Evolutionary conservation across 331 rosid genomes (phyloP), one percentile per base, ranked within the genome.

Genomic region (Spiraea crenata): DNA sequence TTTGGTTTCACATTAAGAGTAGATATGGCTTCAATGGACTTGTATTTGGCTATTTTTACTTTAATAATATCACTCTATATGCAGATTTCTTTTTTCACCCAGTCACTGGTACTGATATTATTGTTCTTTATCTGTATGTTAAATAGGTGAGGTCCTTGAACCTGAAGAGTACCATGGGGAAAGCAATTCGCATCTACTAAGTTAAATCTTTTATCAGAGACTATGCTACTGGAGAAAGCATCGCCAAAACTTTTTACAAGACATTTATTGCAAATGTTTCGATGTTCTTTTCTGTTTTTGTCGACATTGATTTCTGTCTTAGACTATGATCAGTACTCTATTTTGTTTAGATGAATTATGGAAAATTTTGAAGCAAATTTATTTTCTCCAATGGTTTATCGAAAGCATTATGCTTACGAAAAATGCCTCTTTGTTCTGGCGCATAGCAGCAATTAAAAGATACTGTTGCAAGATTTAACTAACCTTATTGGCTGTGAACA

Each of bases 141-240:
- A 14, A 47, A 69, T 78, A 90, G 93, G 96, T 90, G 31, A 76
- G 92, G 19, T 90, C 93, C 80, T 69, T 90, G 80, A 86, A 88
- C 85, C 67, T 90, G 78, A 88, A 88, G 81, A 88, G 90, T 65
- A 82, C 93, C 7, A 90, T 88, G 93, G 91, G 96, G 15, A 88
- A 84, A 54, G 83, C 91, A 25, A 72, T 81, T 75, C 83, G 91
- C 9, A 62, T 83, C 69, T 86, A 81, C 66, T 86, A 67, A 78
- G 54, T 78, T 54, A 57, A 57, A 25, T 12, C 4, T 15, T 15
- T 19, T 50, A 55, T 59, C 40, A 0, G 11, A 56, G 16, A 39
- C 54, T 12, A 44, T 34, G 7, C 8, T 16, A 3, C 55, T 2
- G 72, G 35, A 65, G 77, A 47, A 73, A 63, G 65, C 48, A 7